phyloP scores from a whole-genome alignment of 2,329 filamentous ascomycete species.

The Trichoderma simmonsii region DNA sequence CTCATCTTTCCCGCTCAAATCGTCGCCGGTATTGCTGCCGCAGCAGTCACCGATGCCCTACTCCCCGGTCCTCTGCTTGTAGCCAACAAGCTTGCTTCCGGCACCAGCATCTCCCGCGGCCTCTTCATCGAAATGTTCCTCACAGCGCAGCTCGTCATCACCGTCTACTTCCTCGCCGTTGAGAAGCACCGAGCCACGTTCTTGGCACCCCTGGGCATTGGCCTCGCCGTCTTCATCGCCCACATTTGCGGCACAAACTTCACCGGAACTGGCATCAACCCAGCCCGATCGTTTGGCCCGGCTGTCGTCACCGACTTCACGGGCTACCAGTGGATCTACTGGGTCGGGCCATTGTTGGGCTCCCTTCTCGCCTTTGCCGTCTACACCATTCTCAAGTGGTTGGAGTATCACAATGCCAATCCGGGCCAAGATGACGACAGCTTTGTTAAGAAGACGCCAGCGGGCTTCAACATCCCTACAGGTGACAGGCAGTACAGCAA shows the following conservation, averaged over 20 bases:
- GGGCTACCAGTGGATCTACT: slow-evolving; percentile 53
- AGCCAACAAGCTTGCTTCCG: slow-evolving; percentile 52
- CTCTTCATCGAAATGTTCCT: slow-evolving; percentile 67
- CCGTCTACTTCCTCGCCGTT: slow-evolving; percentile 66
- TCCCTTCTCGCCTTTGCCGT: slow-evolving; percentile 46
- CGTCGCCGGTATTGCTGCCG: slow-evolving; percentile 56
- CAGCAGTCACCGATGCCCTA: slow-evolving; percentile 54
- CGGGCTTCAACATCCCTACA: neutral
- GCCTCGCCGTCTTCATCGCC: slow-evolving; percentile 64
- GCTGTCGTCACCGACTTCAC: slow-evolving; percentile 43
- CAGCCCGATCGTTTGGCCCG: slow-evolving; percentile 50
- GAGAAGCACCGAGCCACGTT: slow-evolving; percentile 73
- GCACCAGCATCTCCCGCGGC: slow-evolving; percentile 52
- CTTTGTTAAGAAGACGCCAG: neutral
- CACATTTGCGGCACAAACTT: slow-evolving; percentile 46
- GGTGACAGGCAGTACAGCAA: neutral
- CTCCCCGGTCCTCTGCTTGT: slow-evolving; percentile 57
- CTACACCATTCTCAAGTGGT: slow-evolving; percentile 49
- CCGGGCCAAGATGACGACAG: slow-evolving; percentile 43
- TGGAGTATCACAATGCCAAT: slow-evolving; percentile 52
- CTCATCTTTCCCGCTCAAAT: slow-evolving; percentile 57
- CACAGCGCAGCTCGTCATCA: slow-evolving; percentile 60
- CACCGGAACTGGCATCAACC: slow-evolving; percentile 49
- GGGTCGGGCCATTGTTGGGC: slow-evolving; percentile 52
- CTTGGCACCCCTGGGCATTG: slow-evolving; percentile 69